Base-by-base conservation (phyloP, 2,329 filamentous ascomycete genomes). In the Geoglossum cookeanum region DNA sequence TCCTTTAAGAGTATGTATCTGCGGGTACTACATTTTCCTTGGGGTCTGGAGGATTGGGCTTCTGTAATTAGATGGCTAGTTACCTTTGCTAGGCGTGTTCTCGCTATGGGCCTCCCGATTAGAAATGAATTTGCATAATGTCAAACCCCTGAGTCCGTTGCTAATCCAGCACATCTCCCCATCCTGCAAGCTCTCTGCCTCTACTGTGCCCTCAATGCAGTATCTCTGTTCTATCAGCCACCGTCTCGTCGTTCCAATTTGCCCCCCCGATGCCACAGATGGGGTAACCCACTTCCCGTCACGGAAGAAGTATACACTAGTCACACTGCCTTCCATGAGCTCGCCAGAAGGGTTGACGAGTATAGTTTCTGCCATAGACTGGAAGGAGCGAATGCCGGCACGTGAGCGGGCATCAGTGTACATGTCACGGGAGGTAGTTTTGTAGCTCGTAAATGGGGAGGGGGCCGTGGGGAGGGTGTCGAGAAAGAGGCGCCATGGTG, bases 101-200 rank as follows among this genome's bases (percentile, higher is more conserved):
- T 42, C 27, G 29, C 37, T 33, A 17, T 8, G 33, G 17, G 3
- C 15, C 29, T 22, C 13, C n/a, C 17, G 30, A 33, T 39, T 55
- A 44, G 54, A 30, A 55, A 55, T 30, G 22, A 66, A 69, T 69
- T 60, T 71, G 0, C 77, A 78, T 58, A 67, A 72, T 11, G 82
- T 73, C 62, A 94, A 95, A 0, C 91, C 91, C 61, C 85, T 78
- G 1, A 91, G 84, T 0, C 86, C 89, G 68, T 91, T 96, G 68
- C 89, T 95, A 56, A 96, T 71, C 85, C 88, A 94, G 60, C 90
- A 85, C 56, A 83, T 76, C 68, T 96, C 90, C 0, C 83, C 86
- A 61, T 87, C 75, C 3, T 74, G 66, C 11, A 95, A 68, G 5
- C 81, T 81, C 11, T 75, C 70, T 1, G 72, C 73, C n/a, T 68